Conservation (phyloP, 257 asterid species). For the Solanum sitiens region DNA sequence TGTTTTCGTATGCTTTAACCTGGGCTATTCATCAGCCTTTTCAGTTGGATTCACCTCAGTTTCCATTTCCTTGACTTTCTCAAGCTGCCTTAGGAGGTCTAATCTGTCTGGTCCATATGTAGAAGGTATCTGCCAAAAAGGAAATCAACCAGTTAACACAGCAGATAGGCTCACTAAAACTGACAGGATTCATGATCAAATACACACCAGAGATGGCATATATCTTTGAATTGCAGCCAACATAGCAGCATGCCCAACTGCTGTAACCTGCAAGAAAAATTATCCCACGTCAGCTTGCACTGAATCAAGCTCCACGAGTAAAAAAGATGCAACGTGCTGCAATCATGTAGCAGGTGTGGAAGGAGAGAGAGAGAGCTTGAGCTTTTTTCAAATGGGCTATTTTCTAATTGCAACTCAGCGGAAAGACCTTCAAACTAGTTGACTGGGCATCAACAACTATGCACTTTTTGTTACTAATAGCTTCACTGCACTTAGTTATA, state of each 20-base stretch:
- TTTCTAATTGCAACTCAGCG: not conserved
- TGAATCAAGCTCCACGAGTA: constrained; percentile 2
- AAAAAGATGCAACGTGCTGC: not conserved
- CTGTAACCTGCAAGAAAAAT: constrained; percentile 65
- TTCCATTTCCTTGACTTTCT: constrained; percentile 90
- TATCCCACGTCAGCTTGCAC: constrained; percentile 11
- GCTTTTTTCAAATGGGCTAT: not conserved
- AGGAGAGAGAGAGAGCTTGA: not conserved
- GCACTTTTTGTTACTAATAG: not conserved
- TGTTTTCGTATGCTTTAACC: constrained; percentile 2
- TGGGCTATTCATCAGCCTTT: constrained; percentile 30
- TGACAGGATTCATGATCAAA: not conserved
- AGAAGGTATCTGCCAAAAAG: constrained; percentile 74
- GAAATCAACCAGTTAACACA: not conserved
- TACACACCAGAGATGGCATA: constrained; percentile 70
- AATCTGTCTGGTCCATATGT: constrained; percentile 90
- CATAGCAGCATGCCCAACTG: constrained; percentile 98
- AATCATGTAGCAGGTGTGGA: not conserved
- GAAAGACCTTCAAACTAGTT: not conserved
- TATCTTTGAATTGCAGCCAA: constrained; percentile 95
- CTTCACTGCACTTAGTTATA: not conserved
- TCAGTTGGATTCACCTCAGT: constrained; percentile 40
- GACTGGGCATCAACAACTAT: not conserved
- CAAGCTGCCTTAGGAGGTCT: constrained; percentile 85
- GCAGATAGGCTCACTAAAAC: not conserved